phyloP scores from a whole-genome alignment of 495 filamentous ascomycete species.

The Saxispiralis lemnorum region DNA sequence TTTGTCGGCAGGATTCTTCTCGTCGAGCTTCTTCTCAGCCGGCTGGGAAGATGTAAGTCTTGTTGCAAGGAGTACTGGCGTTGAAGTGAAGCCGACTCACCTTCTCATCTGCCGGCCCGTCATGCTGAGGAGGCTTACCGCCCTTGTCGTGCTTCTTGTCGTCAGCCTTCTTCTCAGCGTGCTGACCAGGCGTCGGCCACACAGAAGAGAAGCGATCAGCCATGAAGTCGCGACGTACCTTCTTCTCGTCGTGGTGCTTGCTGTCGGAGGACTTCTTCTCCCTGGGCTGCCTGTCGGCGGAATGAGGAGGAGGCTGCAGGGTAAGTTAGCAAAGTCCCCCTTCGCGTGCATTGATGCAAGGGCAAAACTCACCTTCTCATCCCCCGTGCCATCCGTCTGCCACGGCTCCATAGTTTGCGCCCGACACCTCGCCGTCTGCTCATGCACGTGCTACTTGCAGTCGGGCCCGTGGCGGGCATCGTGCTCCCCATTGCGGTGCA shows the following conservation, averaged over 20 bases:
- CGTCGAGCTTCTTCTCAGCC: too few relatives aligned
- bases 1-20: conserved; percentile 4
- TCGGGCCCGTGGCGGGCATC: conserved; percentile 13
- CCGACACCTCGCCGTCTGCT: conserved; percentile 8
- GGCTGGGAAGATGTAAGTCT: too few relatives aligned
- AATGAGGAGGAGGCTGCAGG: conserved; percentile 5
- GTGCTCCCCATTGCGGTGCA: conserved; percentile 9
- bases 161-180: too few relatives aligned
- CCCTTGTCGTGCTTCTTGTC: too few relatives aligned
- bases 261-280: background rate
- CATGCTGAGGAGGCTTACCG: too few relatives aligned
- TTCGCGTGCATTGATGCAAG: background rate
- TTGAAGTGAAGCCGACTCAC: background rate
- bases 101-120: background rate
- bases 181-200: too few relatives aligned
- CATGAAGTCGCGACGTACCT: too few relatives aligned
- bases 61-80: too few relatives aligned
- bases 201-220: too few relatives aligned
- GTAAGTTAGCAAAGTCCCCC: background rate
- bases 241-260: too few relatives aligned
- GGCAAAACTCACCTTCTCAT: conserved; percentile 8
- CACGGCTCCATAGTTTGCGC: conserved; percentile 3
- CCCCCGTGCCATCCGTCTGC: conserved; percentile 4
- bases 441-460: conserved; percentile 17
- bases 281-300: conserved; percentile 9